phyloP scores from a whole-genome alignment of 306 rosid genomes.

The Amphicarpaea edgeworthii region DNA sequence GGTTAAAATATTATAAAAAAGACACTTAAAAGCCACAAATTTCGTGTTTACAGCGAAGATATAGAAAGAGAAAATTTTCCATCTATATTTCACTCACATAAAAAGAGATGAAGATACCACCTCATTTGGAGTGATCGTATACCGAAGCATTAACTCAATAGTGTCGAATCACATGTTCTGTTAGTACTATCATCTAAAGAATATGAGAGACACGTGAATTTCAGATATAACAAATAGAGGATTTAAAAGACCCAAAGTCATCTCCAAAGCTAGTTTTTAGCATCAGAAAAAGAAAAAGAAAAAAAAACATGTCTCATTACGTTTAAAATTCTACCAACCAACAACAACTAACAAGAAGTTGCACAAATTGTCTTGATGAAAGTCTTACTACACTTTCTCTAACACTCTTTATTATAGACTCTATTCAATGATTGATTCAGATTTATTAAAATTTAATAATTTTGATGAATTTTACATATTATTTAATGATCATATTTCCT shows the following conservation, averaged over 20 bases:
- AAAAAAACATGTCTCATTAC: too few species aligned
- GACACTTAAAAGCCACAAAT: neutral
- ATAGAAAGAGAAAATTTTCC: neutral
- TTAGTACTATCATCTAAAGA: neutral
- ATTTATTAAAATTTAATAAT: too few species aligned
- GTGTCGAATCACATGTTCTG: neutral
- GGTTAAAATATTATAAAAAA: neutral
- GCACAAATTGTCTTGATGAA: too few species aligned
- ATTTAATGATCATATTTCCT: too few species aligned
- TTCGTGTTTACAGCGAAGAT: neutral
- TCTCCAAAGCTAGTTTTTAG: neutral
- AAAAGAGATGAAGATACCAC: neutral
- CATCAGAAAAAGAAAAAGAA: neutral
- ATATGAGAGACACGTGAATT: slow-evolving; percentile 25
- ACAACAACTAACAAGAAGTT: neutral
- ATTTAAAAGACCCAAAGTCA: slow-evolving; percentile 2
- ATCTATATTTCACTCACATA: neutral
- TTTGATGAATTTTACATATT: too few species aligned
- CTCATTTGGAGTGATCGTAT: neutral
- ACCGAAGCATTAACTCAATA: neutral
- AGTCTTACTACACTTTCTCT: too few species aligned
- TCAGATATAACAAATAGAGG: slow-evolving; percentile 2
- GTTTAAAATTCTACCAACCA: neutral
- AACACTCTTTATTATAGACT: too few species aligned
- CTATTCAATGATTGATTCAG: too few species aligned